phyloP scores from a whole-genome alignment of 306 rosid species.

The Lathyrus oleraceus region DNA sequence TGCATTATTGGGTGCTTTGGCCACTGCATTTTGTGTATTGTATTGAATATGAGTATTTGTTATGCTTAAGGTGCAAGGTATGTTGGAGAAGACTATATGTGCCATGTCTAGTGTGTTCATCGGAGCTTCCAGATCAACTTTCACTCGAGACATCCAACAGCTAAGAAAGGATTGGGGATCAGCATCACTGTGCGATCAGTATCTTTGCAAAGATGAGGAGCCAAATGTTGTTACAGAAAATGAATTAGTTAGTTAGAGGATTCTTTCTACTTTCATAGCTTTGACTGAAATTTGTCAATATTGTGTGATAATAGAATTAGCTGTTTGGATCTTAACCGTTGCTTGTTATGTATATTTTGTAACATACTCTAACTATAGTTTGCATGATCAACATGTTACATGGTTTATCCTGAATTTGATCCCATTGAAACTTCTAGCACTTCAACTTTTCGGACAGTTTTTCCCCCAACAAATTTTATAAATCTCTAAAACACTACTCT shows the following conservation, averaged over 20 bases:
- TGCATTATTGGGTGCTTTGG: not conserved
- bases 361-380: not conserved
- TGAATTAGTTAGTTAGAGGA: constrained; percentile 47
- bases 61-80: constrained; percentile 77
- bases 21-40: too few relatives aligned
- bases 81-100: constrained; percentile 94
- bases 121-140: constrained; percentile 93
- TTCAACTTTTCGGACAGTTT: not conserved
- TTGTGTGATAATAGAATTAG: constrained; percentile 41
- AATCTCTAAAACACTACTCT: too few relatives aligned
- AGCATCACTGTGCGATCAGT: constrained; percentile 82
- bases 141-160: constrained; percentile 90
- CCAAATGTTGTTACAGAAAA: constrained; percentile 75
- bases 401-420: constrained; percentile 29
- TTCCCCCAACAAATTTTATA: too few relatives aligned
- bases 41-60: too few relatives aligned
- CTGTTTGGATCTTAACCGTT: constrained; percentile 26
- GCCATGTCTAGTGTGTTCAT: constrained; percentile 88
- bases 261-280: too few relatives aligned
- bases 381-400: constrained; percentile 26
- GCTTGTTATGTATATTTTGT: constrained; percentile 36
- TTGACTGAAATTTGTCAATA: not conserved
- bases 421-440: constrained; percentile 23
- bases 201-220: constrained; percentile 90
- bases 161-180: constrained; percentile 90